A percentile compares a stretch with the other conserved stretches of the same genome.
Evolutionary conservation across 2,329 filamentous ascomycete species (phyloP).

Genomic region (Colletotrichum truncatum): DNA sequence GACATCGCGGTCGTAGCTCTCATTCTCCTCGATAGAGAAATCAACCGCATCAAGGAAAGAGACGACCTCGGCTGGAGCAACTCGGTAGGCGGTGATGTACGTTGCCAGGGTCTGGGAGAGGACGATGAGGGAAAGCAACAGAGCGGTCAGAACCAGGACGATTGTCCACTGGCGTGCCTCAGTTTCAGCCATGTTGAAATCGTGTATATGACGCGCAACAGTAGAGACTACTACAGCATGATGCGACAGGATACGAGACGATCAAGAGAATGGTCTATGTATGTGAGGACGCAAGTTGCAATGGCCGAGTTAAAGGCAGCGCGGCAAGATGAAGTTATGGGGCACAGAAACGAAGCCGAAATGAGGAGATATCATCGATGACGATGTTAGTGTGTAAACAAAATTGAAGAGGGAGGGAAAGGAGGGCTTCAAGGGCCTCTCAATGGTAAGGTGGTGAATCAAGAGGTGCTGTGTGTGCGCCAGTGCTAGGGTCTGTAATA

Average conservation of each 20-base stretch:
- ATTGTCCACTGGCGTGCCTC: slow-evolving; percentile 65
- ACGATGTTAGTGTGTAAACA: slow-evolving; percentile 21
- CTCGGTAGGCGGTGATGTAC: slow-evolving; percentile 65
- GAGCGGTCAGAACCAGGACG: slow-evolving; percentile 66
- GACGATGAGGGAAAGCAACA: slow-evolving; percentile 64
- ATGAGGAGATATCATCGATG: slow-evolving; percentile 24
- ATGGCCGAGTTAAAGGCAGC: background rate
- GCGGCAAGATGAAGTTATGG: background rate
- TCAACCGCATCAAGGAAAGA: slow-evolving; percentile 69
- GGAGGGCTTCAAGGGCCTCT: slow-evolving; percentile 19
- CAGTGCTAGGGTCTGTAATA: slow-evolving; percentile 9
- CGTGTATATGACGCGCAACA: background rate
- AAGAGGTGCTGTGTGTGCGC: slow-evolving; percentile 7
- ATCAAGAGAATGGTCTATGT: background rate
- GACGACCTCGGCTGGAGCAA: slow-evolving; percentile 65
- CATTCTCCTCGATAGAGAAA: slow-evolving; percentile 71
- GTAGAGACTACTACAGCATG: slow-evolving; percentile 9
- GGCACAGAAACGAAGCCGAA: background rate
- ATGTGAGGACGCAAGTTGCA: background rate
- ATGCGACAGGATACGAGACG: background rate
- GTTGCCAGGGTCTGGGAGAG: slow-evolving; percentile 60
- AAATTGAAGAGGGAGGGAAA: slow-evolving; percentile 15
- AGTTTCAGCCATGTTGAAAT: slow-evolving; percentile 58
- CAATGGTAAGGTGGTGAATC: slow-evolving; percentile 10
- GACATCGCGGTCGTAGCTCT: slow-evolving; percentile 70